phyloP scores from a whole-genome alignment of 1,284 basidiomycete species.

The Austroboletus rostrupii region DNA sequence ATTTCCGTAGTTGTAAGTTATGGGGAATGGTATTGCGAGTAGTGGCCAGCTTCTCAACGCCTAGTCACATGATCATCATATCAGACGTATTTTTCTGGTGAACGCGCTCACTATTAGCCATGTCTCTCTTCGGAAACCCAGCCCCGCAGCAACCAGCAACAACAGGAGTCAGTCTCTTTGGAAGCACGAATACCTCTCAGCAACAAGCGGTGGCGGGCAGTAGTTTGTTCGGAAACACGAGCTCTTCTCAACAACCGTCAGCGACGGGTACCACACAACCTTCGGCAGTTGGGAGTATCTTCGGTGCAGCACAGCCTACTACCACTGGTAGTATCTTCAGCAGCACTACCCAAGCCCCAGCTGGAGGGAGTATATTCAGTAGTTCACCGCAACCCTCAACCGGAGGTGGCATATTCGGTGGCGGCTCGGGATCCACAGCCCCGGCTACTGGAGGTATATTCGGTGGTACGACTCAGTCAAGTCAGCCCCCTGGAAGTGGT shows the following conservation, averaged over 20 bases:
- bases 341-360: conserved; percentile 7
- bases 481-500: conserved; percentile 19
- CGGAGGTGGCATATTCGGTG: conserved; percentile 22
- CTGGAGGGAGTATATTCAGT: conserved; percentile 23
- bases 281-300: conserved; percentile 6
- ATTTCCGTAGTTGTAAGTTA: no score
- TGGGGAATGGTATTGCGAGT: no score
- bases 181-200: no score
- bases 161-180: no score
- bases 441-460: no score
- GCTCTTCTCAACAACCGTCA: conserved; percentile 17
- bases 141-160: conserved; percentile 9
- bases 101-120: no score
- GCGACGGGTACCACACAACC: conserved; percentile 16
- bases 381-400: conserved; percentile 9
- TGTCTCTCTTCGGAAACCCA: conserved; percentile 17
- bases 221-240: conserved; percentile 14
- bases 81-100: no score
- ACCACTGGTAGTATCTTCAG: no score
- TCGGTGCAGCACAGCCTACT: conserved; percentile 1
- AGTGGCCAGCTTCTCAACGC: no score
- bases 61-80: no score
- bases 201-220: conserved; percentile 10
- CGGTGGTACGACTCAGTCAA: conserved; percentile 6
- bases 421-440: neutral